Conservation (phyloP, 768 basidiomycete genomes). For the Suillus americanus region DNA sequence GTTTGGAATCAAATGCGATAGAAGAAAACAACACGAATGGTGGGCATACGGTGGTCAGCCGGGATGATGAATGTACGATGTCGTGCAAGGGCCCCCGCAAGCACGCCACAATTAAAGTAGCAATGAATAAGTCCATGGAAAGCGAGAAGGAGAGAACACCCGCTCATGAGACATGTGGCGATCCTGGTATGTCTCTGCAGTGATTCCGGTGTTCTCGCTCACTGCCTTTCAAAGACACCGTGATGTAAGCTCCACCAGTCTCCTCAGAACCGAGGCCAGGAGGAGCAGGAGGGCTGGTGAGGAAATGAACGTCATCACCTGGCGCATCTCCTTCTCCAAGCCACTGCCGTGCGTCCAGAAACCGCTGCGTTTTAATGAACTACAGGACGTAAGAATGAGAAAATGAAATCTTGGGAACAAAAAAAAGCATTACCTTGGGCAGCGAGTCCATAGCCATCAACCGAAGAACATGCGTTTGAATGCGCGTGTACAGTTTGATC, state of each 20-base stretch:
- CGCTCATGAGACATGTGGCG: slow-evolving; percentile 31
- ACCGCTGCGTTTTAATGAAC: slow-evolving; percentile 89
- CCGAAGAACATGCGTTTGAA: slow-evolving; percentile 95
- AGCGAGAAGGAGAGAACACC: slow-evolving; percentile 13
- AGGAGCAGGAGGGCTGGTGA: slow-evolving; percentile 61
- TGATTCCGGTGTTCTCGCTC: slow-evolving; percentile 60
- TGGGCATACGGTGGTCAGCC: slow-evolving; percentile 17
- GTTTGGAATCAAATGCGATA: slow-evolving; percentile 15
- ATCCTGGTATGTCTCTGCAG: slow-evolving; percentile 23
- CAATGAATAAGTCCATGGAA: slow-evolving; percentile 19
- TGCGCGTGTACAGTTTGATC: slow-evolving; percentile 92
- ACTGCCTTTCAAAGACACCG: slow-evolving; percentile 77
- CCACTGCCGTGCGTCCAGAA: slow-evolving; percentile 77
- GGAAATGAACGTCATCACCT: slow-evolving; percentile 56
- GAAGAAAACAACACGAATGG: slow-evolving; percentile 21
- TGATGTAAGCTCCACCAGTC: slow-evolving; percentile 82
- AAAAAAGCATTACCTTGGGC: slow-evolving; percentile 68
- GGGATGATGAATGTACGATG: slow-evolving; percentile 22
- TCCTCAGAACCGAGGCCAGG: slow-evolving; percentile 68
- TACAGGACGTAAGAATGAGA: slow-evolving; percentile 29
- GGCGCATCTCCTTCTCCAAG: slow-evolving; percentile 73
- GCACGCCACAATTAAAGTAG: slow-evolving; percentile 20
- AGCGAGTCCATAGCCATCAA: slow-evolving; percentile 98
- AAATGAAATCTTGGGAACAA: slow-evolving; percentile 4
- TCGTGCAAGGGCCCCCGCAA: slow-evolving; percentile 28